A percentile compares a stretch with the other conserved stretches of the same genome.
phyloP scores from a whole-genome alignment of 352 stramenopile genomes.

The Ochromonadaceae sp. region DNA sequence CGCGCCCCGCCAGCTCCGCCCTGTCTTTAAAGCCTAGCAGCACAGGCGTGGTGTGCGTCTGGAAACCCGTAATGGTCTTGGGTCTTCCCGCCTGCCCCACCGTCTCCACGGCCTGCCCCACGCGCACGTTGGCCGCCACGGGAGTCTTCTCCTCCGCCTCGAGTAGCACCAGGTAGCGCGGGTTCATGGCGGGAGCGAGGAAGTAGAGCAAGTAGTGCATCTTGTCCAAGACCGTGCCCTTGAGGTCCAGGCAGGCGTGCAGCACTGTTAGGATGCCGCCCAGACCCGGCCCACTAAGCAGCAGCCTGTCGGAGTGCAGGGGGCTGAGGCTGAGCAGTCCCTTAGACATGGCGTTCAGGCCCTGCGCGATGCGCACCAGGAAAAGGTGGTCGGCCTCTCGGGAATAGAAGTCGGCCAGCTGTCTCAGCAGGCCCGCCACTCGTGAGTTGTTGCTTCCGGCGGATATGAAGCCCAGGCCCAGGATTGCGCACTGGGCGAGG shows the following conservation, averaged over 20 bases:
- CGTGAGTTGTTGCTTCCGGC: slow-evolving; percentile 98
- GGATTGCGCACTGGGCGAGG: slow-evolving; percentile 89
- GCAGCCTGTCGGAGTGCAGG: slow-evolving; percentile 86
- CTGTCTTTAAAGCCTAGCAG: slow-evolving; percentile 92
- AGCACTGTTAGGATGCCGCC: slow-evolving; percentile 85
- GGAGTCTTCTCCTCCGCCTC: slow-evolving; percentile 84
- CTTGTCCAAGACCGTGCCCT: slow-evolving; percentile 94
- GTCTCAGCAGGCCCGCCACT: slow-evolving; percentile 86
- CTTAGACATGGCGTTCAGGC: slow-evolving; percentile 97
- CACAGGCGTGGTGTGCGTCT: slow-evolving; percentile 97
- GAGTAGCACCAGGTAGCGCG: slow-evolving; percentile 88
- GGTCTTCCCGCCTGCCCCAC: slow-evolving; percentile 95
- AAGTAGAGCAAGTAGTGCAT: slow-evolving; percentile 95
- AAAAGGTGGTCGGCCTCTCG: slow-evolving; percentile 94
- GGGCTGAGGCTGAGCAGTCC: slow-evolving; percentile 92
- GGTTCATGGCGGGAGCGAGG: slow-evolving; percentile 90
- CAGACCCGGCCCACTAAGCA: slow-evolving; percentile 63
- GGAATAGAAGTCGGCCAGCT: slow-evolving; percentile 92
- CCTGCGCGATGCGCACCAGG: slow-evolving; percentile 93
- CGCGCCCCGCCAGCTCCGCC: slow-evolving; percentile 91
- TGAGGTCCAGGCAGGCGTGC: slow-evolving; percentile 88
- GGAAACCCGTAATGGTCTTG: slow-evolving; percentile 99
- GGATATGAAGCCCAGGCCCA: slow-evolving; percentile 66
- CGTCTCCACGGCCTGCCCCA: slow-evolving; percentile 96
- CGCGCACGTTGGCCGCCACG: slow-evolving; percentile 89